Percentiles rank a stretch among this genome's conserved stretches.
Evolutionary conservation across 352 stramenopile genomes (phyloP).

Genomic region (Phytophthora idaei): DNA sequence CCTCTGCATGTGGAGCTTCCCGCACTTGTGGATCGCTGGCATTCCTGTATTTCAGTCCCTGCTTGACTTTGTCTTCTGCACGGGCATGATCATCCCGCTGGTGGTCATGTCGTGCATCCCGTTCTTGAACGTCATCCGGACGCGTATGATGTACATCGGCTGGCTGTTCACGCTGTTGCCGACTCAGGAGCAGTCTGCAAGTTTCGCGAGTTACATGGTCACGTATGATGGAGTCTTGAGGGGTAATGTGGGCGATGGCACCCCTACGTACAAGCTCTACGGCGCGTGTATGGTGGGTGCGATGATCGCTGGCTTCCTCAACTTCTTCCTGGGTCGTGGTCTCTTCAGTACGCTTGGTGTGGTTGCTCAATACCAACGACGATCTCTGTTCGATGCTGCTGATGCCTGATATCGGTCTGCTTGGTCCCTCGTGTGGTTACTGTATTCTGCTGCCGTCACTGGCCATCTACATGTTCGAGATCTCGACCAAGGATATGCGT

Average conservation of each 20-base stretch:
- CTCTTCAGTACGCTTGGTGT: no score
- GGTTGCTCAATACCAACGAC: no score
- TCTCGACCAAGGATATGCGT: no score
- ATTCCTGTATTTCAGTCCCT: conserved; percentile 71
- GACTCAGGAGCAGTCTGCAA: conserved; percentile 28
- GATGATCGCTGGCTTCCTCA: conserved; percentile 55
- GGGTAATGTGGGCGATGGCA: conserved; percentile 60
- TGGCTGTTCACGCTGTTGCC: no score
- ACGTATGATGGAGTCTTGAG: conserved; percentile 55
- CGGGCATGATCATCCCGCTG: conserved; percentile 65
- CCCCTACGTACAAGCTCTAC: conserved; percentile 62
- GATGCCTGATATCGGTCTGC: no score
- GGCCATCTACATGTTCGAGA: no score
- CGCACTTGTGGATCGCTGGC: conserved; percentile 55
- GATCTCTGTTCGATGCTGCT: no score
- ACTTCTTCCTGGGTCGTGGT: conserved; percentile 38
- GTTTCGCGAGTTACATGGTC: conserved; percentile 47
- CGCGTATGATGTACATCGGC: conserved; percentile 86
- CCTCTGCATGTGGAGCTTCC: conserved; percentile 74
- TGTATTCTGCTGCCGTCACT: no score
- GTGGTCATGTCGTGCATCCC: conserved; percentile 73
- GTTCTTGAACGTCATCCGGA: conserved; percentile 84
- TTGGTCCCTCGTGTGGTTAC: no score
- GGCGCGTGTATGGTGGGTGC: conserved; percentile 51
- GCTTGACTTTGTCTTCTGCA: conserved; percentile 81